phyloP scores from a whole-genome alignment of 2,329 filamentous ascomycete species.

The Phialemoniopsis sp. region DNA sequence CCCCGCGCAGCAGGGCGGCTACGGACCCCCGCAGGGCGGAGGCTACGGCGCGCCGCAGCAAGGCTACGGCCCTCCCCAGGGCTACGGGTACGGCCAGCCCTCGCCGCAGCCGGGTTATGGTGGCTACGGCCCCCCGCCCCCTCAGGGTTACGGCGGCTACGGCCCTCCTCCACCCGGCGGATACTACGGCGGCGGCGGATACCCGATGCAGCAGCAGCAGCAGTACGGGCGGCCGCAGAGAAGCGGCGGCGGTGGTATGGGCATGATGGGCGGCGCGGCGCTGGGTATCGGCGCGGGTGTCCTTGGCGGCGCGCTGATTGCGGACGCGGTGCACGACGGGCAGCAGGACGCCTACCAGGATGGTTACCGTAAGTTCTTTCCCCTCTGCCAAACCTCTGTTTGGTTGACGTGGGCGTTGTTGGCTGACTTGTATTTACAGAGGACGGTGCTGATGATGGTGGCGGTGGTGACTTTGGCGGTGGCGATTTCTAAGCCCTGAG shows the following conservation, averaged over 20 bases:
- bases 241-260: conserved; percentile 44
- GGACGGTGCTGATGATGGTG: conserved; percentile 25
- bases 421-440: conserved; percentile 24
- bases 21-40: conserved; percentile 26
- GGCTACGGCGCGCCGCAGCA: conserved; percentile 25
- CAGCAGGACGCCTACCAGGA: conserved; percentile 55
- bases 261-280: conserved; percentile 69
- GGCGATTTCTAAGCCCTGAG: conserved; percentile 30
- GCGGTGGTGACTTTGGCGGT: conserved; percentile 17
- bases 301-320: conserved; percentile 71
- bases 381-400: background rate
- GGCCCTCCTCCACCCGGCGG: conserved; percentile 17
- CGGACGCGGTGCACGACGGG: conserved; percentile 59
- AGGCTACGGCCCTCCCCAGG: conserved; percentile 19
- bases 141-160: conserved; percentile 23
- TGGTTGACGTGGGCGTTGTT: conserved; percentile 9
- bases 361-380: conserved; percentile 29
- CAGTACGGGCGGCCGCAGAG: conserved; percentile 34
- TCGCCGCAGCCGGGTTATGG: conserved; percentile 22
- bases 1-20: conserved; percentile 14
- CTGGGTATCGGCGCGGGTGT: conserved; percentile 79
- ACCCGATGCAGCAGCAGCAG: conserved; percentile 26
- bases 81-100: conserved; percentile 17
- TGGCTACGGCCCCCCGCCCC: conserved; percentile 20
- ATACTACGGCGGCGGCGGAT: conserved; percentile 23